Conservation (phyloP, 768 basidiomycete species). For the Mycena galopus region DNA sequence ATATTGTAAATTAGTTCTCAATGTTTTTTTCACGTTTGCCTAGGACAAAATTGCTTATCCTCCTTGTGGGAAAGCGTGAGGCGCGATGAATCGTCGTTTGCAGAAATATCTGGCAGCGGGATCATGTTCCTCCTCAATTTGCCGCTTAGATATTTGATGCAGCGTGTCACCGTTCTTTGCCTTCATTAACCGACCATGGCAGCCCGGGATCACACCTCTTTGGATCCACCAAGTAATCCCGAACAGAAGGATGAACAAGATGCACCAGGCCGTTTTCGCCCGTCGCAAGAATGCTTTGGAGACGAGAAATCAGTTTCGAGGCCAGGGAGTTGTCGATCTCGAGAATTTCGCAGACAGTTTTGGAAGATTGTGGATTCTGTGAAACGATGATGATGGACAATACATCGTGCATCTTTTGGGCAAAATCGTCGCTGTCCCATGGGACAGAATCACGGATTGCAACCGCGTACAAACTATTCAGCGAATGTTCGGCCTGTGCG, state of each 20-base stretch:
- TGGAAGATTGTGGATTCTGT: constrained; percentile 1
- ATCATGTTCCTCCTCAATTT: neutral
- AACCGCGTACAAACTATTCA: constrained; percentile 2
- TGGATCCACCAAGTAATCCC: constrained; percentile 12
- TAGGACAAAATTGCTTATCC: no score
- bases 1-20: no score
- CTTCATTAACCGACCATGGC: neutral
- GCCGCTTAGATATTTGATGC: neutral
- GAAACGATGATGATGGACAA: constrained; percentile 9
- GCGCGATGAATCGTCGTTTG: no score
- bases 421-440: neutral
- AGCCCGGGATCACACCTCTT: neutral
- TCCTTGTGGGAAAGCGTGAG: no score
- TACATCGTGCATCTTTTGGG: neutral
- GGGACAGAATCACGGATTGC: constrained; percentile 9
- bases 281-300: neutral
- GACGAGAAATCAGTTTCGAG: neutral
- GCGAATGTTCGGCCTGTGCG: neutral
- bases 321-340: neutral
- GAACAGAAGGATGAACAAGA: constrained; percentile 13
- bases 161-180: constrained; percentile 1
- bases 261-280: neutral
- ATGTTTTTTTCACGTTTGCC: no score
- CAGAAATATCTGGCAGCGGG: neutral
- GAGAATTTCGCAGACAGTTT: neutral